Base-by-base conservation (phyloP, 169 alveolate species). In the Cytauxzoon felis region DNA sequence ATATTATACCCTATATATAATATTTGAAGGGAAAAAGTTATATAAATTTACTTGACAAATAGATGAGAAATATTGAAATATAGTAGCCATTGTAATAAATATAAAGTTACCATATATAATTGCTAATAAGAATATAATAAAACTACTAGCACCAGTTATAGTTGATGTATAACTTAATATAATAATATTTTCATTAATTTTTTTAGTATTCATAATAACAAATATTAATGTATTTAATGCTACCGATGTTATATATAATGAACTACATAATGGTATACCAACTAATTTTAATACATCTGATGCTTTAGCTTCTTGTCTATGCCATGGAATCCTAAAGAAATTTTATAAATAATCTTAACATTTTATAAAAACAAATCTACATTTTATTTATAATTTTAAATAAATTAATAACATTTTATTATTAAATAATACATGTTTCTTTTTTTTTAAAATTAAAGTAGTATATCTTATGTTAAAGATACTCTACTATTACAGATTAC, bases 151-250 rank as follows among this genome's bases (percentile, higher is more conserved):
- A 0, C 71, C 70, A 2, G 59, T 21, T 8, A 40, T 33, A 32
- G 71, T 32, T 43, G 73, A 41, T 26, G 49, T 23, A 56, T 72
- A 72, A 53, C 78, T 52, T 9, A 52, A 26, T 27, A 1, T 33
- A 8, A 61, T 23, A 4, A n/a, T 27, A 48, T 19, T 26, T 24
- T 33, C 23, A 5, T 23, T 23, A 18, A 72, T 24, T 8, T 56
- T 58, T 5, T 24, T 8, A 29, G 48, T 11, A 54, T 72, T 43
- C 62, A 61, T 54, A 30, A 19, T 62, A 34, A 70, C 41, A 26
- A 53, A 70, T 16, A 70, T 62, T 61, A 70, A 36, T 5, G 49
- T 58, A 51, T 70, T 70, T 38, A 70, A 50, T n/a, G 81, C 49
- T 11, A 59, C n/a, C 42, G 63, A 38, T n/a, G 47, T 43, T 7